Evolutionary conservation across 176 grass and related monocot species (phyloP).

Genomic region (Luzula sylvatica): DNA sequence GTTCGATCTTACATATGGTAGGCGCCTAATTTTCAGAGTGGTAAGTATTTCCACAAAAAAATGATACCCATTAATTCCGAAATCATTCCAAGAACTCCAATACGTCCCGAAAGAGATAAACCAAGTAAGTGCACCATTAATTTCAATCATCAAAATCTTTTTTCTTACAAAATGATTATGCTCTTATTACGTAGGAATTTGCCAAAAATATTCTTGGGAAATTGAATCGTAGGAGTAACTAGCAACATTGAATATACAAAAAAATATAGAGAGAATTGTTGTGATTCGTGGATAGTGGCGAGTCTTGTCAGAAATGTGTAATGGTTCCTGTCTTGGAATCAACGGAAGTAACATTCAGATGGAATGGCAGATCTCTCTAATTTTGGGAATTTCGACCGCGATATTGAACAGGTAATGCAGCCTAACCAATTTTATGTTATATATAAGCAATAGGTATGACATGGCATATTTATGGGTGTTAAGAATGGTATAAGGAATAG

Average conservation of each 20-base stretch:
- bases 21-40: no score
- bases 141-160: background rate
- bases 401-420: slow-evolving; percentile 39
- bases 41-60: slow-evolving; percentile 14
- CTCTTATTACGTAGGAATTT: slow-evolving; percentile 2
- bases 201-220: background rate
- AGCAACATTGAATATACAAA: no score
- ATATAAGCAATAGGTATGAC: background rate
- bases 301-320: slow-evolving; percentile 2
- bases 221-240: slow-evolving; percentile 42
- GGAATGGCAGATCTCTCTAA: slow-evolving; percentile 52
- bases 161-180: background rate
- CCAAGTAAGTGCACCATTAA: no score
- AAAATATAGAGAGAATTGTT: slow-evolving; percentile 1
- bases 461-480: no score
- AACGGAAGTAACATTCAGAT: slow-evolving; percentile 30
- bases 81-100: background rate
- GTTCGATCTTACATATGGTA: background rate
- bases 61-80: background rate
- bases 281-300: slow-evolving; percentile 31
- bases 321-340: slow-evolving; percentile 15
- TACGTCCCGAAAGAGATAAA: slow-evolving; percentile 2
- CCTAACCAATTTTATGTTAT: background rate
- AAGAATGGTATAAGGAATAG: background rate
- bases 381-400: slow-evolving; percentile 35